A percentile compares a stretch with the other conserved stretches of the same genome.
Evolutionary conservation across 2,329 filamentous ascomycete genomes (phyloP).

Genomic region (Trichoderma semiorbis): DNA sequence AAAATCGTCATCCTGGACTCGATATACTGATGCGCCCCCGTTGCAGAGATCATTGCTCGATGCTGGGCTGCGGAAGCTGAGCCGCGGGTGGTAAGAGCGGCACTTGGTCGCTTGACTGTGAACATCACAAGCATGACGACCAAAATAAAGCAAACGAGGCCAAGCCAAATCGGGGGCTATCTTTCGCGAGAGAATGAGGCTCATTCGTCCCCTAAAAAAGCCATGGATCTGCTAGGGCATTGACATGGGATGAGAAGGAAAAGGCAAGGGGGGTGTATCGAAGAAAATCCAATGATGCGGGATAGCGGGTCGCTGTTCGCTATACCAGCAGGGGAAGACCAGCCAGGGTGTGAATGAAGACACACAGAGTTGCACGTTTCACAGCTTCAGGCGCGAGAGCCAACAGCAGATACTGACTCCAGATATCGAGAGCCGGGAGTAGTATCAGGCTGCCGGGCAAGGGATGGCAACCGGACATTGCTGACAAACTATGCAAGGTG

Average conservation of each 20-base stretch:
- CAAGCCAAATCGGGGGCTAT: slow-evolving; percentile 2
- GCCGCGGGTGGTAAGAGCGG: slow-evolving; percentile 1
- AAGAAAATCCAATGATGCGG: slow-evolving; percentile 12
- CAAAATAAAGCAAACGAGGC: neutral
- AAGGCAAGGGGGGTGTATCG: slow-evolving; percentile 9
- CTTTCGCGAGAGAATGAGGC: slow-evolving; percentile 7
- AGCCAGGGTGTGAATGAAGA: neutral
- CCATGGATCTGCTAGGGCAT: slow-evolving; percentile 7
- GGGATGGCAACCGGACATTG: neutral
- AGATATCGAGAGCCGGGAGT: neutral
- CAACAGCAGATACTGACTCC: neutral
- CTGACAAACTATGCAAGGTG: slow-evolving; percentile 9
- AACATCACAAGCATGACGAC: neutral
- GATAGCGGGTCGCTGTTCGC: slow-evolving; percentile 2
- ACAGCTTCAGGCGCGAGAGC: neutral
- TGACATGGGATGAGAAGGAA: slow-evolving; percentile 8
- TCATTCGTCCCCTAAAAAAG: slow-evolving; percentile 11
- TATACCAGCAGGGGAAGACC: neutral
- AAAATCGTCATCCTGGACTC: neutral
- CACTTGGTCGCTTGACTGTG: neutral
- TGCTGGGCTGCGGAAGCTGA: neutral
- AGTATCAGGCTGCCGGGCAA: neutral
- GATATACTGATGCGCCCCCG: neutral
- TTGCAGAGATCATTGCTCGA: neutral
- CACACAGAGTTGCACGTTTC: neutral